phyloP scores from a whole-genome alignment of 2,329 filamentous ascomycete species.

The Penicillium sp. region DNA sequence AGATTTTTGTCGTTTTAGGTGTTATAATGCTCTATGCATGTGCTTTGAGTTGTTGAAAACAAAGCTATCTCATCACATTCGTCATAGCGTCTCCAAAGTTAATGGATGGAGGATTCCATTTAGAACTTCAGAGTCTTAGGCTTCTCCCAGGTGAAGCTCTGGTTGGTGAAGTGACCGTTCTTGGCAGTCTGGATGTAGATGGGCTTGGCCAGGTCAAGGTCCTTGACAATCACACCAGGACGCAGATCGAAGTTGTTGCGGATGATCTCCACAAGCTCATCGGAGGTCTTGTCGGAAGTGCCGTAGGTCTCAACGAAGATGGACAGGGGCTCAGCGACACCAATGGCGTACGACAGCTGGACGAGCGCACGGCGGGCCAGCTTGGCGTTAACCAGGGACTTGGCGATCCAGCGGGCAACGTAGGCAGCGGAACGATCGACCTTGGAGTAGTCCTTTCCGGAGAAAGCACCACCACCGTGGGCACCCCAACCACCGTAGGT shows the following conservation, averaged over 20 bases:
- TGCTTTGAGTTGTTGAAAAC: constrained; percentile 55
- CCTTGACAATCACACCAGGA: constrained; percentile 97
- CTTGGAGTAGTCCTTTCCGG: constrained; percentile 99
- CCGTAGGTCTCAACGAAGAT: constrained; percentile 98
- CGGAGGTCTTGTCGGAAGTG: constrained; percentile 83
- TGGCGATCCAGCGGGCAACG: constrained; percentile 97
- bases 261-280: constrained; percentile 95
- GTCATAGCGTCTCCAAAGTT: constrained; percentile 34
- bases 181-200: constrained; percentile 99
- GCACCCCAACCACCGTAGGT: constrained; percentile 99
- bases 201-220: constrained; percentile 90
- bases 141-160: constrained; percentile 97
- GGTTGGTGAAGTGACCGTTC: constrained; percentile 99
- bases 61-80: constrained; percentile 50
- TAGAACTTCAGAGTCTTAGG: constrained; percentile 93
- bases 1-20: constrained; percentile 22
- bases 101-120: constrained; percentile 35
- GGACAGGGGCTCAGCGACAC: constrained; percentile 95
- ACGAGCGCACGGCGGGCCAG: constrained; percentile 91
- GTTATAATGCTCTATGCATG: constrained; percentile 37
- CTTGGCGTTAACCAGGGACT: constrained; percentile 87
- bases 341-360: constrained; percentile 98
- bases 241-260: constrained; percentile 95
- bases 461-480: constrained; percentile 99
- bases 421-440: constrained; percentile 98